A percentile compares a stretch with the other conserved stretches of the same genome.
Conservation (phyloP, 495 filamentous ascomycete species). For the Monascus purpureus region DNA sequence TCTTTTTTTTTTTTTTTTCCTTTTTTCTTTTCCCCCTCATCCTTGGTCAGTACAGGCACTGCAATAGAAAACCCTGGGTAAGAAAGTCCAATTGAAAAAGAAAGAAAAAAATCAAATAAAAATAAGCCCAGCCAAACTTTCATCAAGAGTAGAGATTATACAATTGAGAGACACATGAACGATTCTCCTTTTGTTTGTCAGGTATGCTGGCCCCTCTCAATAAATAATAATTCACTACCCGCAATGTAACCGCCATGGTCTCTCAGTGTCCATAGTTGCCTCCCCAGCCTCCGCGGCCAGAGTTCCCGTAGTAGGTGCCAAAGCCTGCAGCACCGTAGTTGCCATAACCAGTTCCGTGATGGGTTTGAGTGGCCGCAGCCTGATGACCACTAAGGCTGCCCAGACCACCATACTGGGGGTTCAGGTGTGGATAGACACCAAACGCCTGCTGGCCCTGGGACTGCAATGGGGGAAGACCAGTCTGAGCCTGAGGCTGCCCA, state of each 20-base stretch:
- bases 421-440: conserved; percentile 62
- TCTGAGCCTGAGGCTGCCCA: conserved; percentile 42
- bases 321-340: conserved; percentile 40
- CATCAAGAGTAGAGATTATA: conserved; percentile 35
- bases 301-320: conserved; percentile 38
- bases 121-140: conserved; percentile 31
- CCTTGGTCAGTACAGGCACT: neutral
- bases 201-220: neutral
- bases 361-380: conserved; percentile 40
- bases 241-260: conserved; percentile 23
- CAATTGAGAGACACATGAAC: conserved; percentile 16
- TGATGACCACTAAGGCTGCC: conserved; percentile 57
- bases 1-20: neutral
- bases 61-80: conserved; percentile 6
- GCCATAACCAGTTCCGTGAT: conserved; percentile 41
- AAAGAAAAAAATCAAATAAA: too few species aligned
- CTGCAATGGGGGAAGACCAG: conserved; percentile 62
- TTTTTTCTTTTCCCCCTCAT: conserved; percentile 1
- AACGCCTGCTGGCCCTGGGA: conserved; percentile 53
- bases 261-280: conserved; percentile 44
- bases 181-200: too few species aligned
- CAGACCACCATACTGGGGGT: conserved; percentile 59
- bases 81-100: conserved; percentile 1
- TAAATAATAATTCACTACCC: conserved; percentile 16
- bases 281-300: conserved; percentile 51